Evolutionary conservation across 2,329 filamentous ascomycete species (phyloP), one percentile per base, ranked within the genome.

Genomic region (Cercospora zeina): DNA sequence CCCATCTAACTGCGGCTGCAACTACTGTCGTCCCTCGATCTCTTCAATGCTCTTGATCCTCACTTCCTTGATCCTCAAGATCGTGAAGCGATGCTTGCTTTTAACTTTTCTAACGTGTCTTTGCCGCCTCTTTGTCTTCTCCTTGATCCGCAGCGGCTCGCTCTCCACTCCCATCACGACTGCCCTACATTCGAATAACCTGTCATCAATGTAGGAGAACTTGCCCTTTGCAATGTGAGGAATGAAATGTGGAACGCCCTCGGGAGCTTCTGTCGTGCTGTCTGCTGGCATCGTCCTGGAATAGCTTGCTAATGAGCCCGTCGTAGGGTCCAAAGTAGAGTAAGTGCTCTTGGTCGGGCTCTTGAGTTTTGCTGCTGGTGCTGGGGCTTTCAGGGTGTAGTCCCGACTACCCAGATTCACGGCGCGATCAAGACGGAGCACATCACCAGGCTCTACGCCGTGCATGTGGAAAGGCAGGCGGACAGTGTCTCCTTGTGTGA

Each of bases 61-160:
- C 66, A 97, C 74, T 77, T 97, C 90, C 73, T 89, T 89, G 67
- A 99, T 89, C 73, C 87, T 84, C 77, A 99, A 74, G 21, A 96
- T 85, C 2, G 95, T 99, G 77, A 89, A 96, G 72, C 85, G 83
- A 75, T 96, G 91, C 84, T 99, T 97, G 81, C 91, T 97, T 80
- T 83, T 88, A 9, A 95, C 89, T 62, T 84, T 86, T 81, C 87
- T 91, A 54, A 85, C 83, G 73, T 85, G 82, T 66, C 86, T 78
- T 70, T 85, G 81, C 73, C 89, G 83, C 73, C 90, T 81, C 76
- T 89, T 89, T 72, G 81, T 84, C 78, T 84, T 84, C 75, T 83
- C 80, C 72, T 78, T 80, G 37, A 82, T 72, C 59, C 80, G 71
- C 79, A 83, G 75, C 47, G 82, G 82, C 86, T 89, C 81, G 61